Evolutionary conservation across 2,329 filamentous ascomycete genomes (phyloP), one percentile per base, ranked within the genome.

Genomic region (Calonectria fujianensis): DNA sequence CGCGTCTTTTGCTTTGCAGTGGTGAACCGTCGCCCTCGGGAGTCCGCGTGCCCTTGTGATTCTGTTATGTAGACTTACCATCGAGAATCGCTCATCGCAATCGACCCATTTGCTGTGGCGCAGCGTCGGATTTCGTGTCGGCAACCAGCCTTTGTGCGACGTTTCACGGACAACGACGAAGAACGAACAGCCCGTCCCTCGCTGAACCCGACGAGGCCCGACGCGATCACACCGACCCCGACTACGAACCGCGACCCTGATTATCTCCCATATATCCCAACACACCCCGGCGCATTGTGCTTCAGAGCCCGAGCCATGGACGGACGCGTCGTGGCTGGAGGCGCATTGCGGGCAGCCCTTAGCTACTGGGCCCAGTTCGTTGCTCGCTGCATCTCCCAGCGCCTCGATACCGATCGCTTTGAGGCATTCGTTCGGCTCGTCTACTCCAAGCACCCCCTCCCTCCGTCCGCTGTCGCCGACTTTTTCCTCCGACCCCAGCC

Each of bases 401-500:
- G 91, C 39, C 88, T 93, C 70, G 88, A 90, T 52, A 81, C 85
- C 37, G 87, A 89, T 48, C 85, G 85, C 72, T 94, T 94, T 82
- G 87, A 88, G 52, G 83, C 85, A 31, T 91, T 87, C 75, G 87
- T 89, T 29, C 85, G 84, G 1, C 80, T 91, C 54, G 85, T 92
- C 69, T 85, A 88, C 74, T 83, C 85, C 4, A 87, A 89, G 76
- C 84, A 91, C 75, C 90, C 90, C 1, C 83, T 93, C 13, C 85
- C 89, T 4, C 85, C 90, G 10, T 76, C 84, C 14, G 82, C 86
- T 72, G 84, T 93, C 76, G 90, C 91, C 84, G 88, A 92, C 77
- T 82, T 93, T 68, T 89, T 92, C 78, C 85, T 94, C 51, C 88
- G 88, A 31, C 92, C 92, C 3, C 87, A 87, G 54, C 84, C 86